Conservation (phyloP, 495 filamentous ascomycete species). For the Haplographium delicatum region DNA sequence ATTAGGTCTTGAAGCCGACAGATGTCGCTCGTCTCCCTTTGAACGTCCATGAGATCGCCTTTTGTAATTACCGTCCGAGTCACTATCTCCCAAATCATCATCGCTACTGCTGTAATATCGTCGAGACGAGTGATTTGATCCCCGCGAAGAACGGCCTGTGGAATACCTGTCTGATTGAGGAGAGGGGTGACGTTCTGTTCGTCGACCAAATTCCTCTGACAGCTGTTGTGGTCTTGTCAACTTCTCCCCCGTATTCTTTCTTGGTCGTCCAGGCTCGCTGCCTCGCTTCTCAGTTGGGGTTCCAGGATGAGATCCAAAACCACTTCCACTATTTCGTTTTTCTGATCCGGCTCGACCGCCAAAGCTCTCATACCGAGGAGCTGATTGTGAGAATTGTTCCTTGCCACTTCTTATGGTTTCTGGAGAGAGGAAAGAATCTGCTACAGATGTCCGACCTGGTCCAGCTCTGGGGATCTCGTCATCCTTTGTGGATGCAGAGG, state of each 20-base stretch:
- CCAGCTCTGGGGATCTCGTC: constrained; percentile 2
- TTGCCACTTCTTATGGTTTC: constrained; percentile 7
- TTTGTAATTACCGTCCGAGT: constrained; percentile 11
- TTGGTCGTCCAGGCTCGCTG: constrained; percentile 7
- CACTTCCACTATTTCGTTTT: constrained; percentile 9
- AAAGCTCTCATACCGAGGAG: constrained; percentile 11
- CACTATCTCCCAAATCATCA: constrained; percentile 20
- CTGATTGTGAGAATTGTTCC: constrained; percentile 12
- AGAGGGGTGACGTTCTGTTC: constrained; percentile 10
- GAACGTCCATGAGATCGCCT: background rate
- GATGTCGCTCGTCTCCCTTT: constrained; percentile 3
- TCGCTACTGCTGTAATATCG: constrained; percentile 22
- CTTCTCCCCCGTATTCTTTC: constrained; percentile 16
- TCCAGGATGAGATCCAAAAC: constrained; percentile 10
- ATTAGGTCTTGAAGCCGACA: constrained; percentile 16
- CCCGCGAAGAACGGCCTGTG: constrained; percentile 13
- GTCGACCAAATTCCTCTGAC: constrained; percentile 8
- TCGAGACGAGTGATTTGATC: constrained; percentile 9
- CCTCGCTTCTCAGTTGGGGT: constrained; percentile 19
- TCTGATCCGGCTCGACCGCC: constrained; percentile 8
- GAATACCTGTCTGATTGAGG: background rate
- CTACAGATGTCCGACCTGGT: background rate
- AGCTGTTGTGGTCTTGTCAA: constrained; percentile 18
- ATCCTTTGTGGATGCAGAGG: constrained; percentile 3
- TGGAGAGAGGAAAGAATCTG: constrained; percentile 23